Base-by-base conservation (phyloP, 2,329 filamentous ascomycete genomes). In the Pseudomassariella vexata region DNA sequence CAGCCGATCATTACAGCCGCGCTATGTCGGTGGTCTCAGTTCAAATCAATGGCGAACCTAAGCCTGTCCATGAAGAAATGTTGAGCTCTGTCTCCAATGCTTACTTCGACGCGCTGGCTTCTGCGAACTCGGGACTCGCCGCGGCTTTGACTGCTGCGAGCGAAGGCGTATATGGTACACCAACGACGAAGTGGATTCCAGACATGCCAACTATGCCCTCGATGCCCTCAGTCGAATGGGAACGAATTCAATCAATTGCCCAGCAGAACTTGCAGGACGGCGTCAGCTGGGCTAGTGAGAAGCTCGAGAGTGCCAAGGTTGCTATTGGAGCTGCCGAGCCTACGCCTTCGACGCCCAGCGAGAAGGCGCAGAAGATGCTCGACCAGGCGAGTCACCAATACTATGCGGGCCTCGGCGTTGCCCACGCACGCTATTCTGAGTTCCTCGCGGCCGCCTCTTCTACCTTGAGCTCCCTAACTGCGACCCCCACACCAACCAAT, bases 391-490 rank as follows among this genome's bases (percentile, higher is more conserved):
- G 68, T 44, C 60, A 70, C 44, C 73, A 77, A 49, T 90, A 90
- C 56, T 89, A 87, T 46, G 82, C 86, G 41, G 85, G 81, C 9
- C 58, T 92, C 16, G 86, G 86, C 18, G 57, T 86, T 26, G 86
- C 87, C 1, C 82, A 94, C 48, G 85, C 79, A 25, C 76, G 81
- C 22, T 92, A 92, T 55, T 78, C 80, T 5, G 80, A 81, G 30
- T 90, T 92, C 48, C 43, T 92, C 3, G 68, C 69, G 9, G 78
- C 80, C 5, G 85, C 84, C 6, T 86, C 82, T 8, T 77, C 73
- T 21, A 84, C 79, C 14, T 65, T 86, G 24, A 80, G 76, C 34
- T 67, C 66, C 3, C 38, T 70, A 23, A 73, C 69, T 1, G 76
- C 76, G 6, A 74, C 76, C 9, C 73, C 78, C 11, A 79, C 74